These are phyloP conservation scores for Achaetomiella virescens DNA, from an alignment of 495 filamentous ascomycete species.

Conservation along the genomic window DNA sequence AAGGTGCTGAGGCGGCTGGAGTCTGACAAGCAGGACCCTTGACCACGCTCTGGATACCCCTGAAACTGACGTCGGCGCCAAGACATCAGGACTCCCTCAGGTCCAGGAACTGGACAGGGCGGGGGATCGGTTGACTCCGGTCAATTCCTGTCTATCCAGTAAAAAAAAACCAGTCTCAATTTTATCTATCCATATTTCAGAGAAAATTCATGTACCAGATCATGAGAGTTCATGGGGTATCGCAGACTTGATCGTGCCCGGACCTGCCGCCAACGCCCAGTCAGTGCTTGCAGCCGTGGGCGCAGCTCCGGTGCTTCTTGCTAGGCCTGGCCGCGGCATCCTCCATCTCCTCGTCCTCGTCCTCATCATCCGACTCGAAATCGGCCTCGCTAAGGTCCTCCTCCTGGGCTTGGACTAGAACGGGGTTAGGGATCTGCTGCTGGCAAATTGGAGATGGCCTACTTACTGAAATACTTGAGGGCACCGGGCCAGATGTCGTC, in stretches of 20 bases:
- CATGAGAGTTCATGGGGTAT: neutral
- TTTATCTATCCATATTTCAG: constrained; percentile 9
- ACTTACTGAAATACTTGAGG: constrained; percentile 84
- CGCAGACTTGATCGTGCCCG: neutral
- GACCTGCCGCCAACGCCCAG: neutral
- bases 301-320: constrained; percentile 42
- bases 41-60: neutral
- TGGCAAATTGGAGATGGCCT: neutral
- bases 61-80: constrained; percentile 6
- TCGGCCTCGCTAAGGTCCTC: constrained; percentile 52
- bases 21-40: neutral
- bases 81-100: neutral
- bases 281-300: constrained; percentile 14
- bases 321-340: constrained; percentile 33
- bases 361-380: constrained; percentile 50
- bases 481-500: constrained; percentile 86
- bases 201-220: neutral
- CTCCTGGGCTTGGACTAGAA: constrained; percentile 59
- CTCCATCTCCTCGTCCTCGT: constrained; percentile 39
- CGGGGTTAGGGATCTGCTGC: neutral
- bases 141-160: neutral
- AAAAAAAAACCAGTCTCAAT: neutral
- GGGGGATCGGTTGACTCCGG: neutral
- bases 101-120: too few species aligned
- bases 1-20: neutral